Percentiles rank a stretch among this genome's conserved stretches.
These are phyloP conservation scores for Galium porrigens DNA, from an alignment of 305 asterid genomes.

Conservation along the genomic window DNA sequence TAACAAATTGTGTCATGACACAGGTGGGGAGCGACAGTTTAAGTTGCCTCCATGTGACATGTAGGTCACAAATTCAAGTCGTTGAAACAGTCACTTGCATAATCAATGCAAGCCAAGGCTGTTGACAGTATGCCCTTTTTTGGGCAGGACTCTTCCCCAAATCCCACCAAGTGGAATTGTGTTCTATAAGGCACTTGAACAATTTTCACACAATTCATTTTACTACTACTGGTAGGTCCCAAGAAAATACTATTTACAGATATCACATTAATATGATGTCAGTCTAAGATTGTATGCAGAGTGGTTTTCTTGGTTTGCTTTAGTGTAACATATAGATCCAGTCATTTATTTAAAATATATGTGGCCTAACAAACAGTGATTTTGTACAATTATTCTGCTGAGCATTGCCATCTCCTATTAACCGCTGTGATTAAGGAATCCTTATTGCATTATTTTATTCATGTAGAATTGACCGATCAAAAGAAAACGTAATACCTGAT, in stretches of 20 bases:
- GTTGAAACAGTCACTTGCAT: too few species aligned
- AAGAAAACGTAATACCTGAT: neutral
- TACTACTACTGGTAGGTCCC: neutral
- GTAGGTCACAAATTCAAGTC: too few species aligned
- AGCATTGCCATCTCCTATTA: neutral
- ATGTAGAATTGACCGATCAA: neutral
- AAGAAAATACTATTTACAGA: neutral
- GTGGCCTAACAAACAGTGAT: neutral
- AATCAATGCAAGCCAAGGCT: too few species aligned
- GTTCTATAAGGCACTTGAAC: too few species aligned
- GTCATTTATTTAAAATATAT: neutral
- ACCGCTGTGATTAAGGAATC: neutral
- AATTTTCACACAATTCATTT: too few species aligned
- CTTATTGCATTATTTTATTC: neutral
- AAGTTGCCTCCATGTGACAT: too few species aligned
- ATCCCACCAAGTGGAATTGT: too few species aligned
- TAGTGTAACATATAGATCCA: neutral
- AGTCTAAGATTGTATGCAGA: neutral
- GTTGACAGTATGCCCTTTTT: too few species aligned
- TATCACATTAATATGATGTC: neutral
- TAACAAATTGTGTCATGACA: neutral
- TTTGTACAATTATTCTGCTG: neutral
- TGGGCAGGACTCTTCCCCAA: too few species aligned
- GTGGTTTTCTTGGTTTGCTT: neutral
- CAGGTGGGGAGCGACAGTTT: too few species aligned